phyloP scores from a whole-genome alignment of 176 grass and related monocot species.

The Phragmites australis region DNA sequence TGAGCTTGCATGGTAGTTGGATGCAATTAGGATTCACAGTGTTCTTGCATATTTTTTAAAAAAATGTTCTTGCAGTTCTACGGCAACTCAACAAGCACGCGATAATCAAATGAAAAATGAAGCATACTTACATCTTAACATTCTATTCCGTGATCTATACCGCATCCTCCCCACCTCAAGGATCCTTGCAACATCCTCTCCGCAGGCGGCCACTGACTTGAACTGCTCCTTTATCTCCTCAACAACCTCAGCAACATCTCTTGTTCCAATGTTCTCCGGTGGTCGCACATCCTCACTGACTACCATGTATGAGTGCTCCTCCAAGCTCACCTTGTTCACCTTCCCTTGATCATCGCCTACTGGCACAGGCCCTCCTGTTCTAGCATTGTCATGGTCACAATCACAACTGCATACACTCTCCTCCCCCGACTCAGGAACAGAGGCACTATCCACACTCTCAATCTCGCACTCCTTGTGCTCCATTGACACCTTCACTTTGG shows the following conservation, averaged over 20 bases:
- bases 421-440: slow-evolving; percentile 35
- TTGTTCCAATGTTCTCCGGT: slow-evolving; percentile 41
- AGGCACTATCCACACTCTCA: slow-evolving; percentile 42
- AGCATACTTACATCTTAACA: slow-evolving; percentile 72
- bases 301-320: slow-evolving; percentile 46
- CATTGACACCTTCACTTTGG: slow-evolving; percentile 45
- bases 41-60: too few relatives aligned
- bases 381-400: slow-evolving; percentile 20
- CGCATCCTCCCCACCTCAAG: slow-evolving; percentile 72
- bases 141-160: slow-evolving; percentile 47
- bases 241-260: slow-evolving; percentile 64
- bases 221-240: slow-evolving; percentile 87
- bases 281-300: slow-evolving; percentile 29
- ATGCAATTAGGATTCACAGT: neutral
- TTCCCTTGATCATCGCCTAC: slow-evolving; percentile 24
- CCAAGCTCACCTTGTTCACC: slow-evolving; percentile 50
- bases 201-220: slow-evolving; percentile 54
- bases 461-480: slow-evolving; percentile 39
- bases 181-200: slow-evolving; percentile 70
- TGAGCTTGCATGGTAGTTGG: neutral
- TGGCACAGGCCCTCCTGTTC: neutral
- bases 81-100: neutral
- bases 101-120: slow-evolving; percentile 25
- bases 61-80: slow-evolving; percentile 7
- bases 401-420: slow-evolving; percentile 53